Conservation (phyloP, 805 yeast species). For the Wickerhamomyces hampshirensis region DNA sequence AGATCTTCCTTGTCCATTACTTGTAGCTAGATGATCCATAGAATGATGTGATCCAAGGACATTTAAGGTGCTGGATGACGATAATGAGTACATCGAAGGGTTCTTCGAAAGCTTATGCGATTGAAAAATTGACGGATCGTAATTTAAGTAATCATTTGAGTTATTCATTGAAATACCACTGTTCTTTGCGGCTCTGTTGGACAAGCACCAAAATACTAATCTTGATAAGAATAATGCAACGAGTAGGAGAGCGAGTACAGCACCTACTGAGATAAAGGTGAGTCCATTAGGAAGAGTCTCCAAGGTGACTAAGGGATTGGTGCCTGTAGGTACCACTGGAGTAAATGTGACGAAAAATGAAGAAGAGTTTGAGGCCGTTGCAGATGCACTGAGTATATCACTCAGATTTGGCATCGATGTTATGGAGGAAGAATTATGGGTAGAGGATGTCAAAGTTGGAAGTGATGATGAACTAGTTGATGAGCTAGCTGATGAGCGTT, state of each 20-base stretch:
- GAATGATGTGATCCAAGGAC: constrained; percentile 18
- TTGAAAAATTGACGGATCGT: constrained; percentile 20
- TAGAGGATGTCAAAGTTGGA: constrained; percentile 1
- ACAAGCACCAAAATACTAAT: constrained; percentile 20
- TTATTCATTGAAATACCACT: constrained; percentile 1
- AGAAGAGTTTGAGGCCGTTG: constrained; percentile 4
- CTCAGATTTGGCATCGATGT: constrained; percentile 11
- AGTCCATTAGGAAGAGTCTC: constrained; percentile 58
- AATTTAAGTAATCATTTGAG: constrained; percentile 12
- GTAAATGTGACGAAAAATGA: constrained; percentile 19
- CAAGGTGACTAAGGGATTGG: constrained; percentile 53
- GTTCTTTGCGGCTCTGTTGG: constrained; percentile 26
- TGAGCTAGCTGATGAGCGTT: neutral
- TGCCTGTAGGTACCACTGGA: constrained; percentile 19
- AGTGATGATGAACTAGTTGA: neutral
- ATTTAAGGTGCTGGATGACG: constrained; percentile 27
- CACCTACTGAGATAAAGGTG: constrained; percentile 74
- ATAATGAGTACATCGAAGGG: constrained; percentile 27
- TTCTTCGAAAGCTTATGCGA: constrained; percentile 19
- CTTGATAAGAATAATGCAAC: constrained; percentile 22
- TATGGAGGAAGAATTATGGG: constrained; percentile 2
- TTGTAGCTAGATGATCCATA: constrained; percentile 10
- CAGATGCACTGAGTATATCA: constrained; percentile 17
- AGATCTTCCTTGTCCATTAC: constrained; percentile 18
- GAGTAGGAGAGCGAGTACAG: constrained; percentile 48